phyloP scores from a whole-genome alignment of 805 yeast species.

The Candida sithepensis region DNA sequence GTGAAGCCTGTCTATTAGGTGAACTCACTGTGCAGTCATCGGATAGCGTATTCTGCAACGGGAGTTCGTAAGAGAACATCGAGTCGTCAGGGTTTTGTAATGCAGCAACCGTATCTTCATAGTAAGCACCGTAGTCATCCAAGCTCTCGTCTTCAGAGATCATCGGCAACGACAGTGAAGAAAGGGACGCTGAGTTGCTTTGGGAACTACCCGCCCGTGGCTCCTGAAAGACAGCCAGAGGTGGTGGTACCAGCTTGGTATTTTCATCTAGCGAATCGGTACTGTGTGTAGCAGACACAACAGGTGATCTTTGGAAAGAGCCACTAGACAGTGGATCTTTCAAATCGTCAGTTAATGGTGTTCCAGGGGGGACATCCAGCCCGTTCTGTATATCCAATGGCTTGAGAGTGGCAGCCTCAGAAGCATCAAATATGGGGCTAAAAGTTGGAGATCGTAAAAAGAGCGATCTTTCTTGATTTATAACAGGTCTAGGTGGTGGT shows the following conservation, averaged over 20 bases:
- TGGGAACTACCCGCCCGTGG: slow-evolving; percentile 1
- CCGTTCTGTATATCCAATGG: background rate
- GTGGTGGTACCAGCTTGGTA: background rate
- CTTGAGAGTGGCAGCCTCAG: background rate
- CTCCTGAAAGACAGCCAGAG: slow-evolving; percentile 2
- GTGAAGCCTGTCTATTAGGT: background rate
- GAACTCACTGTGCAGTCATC: background rate
- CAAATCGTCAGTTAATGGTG: background rate
- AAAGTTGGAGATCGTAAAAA: background rate
- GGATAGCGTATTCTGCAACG: background rate
- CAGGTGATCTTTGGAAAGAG: background rate
- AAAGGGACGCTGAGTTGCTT: slow-evolving; percentile 13
- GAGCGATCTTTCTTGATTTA: background rate
- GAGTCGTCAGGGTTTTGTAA: background rate
- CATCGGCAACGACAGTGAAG: slow-evolving; percentile 19
- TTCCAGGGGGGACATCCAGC: background rate
- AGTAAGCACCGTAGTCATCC: slow-evolving; percentile 1
- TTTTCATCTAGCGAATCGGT: background rate
- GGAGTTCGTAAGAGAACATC: background rate
- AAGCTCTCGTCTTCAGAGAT: slow-evolving; percentile 19
- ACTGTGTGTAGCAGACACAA: background rate
- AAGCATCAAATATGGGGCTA: background rate
- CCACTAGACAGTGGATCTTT: background rate
- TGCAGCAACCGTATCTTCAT: background rate
- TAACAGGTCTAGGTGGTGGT: background rate